Evolutionary conservation across 768 basidiomycete genomes (phyloP).

Genomic region (Neoboletus brunneissimus): DNA sequence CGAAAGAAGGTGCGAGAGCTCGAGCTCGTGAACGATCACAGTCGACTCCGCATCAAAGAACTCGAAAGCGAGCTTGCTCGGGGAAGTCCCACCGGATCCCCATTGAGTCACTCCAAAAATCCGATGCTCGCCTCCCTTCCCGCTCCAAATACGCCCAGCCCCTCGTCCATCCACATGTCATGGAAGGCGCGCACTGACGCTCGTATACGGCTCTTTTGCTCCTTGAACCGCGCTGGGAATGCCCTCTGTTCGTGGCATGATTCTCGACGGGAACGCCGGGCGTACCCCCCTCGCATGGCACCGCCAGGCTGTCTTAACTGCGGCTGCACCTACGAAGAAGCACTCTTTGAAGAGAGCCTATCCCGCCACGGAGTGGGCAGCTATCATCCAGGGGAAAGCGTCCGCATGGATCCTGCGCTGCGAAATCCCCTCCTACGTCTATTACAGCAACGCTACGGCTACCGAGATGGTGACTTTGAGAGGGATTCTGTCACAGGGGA

Average conservation of each 20-base stretch:
- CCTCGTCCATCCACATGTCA: constrained; percentile 45
- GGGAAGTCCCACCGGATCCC: constrained; percentile 25
- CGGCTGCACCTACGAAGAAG: constrained; percentile 81
- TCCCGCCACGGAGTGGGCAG: constrained; percentile 76
- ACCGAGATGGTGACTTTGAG: constrained; percentile 86
- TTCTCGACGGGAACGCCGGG: constrained; percentile 77
- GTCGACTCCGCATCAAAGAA: constrained; percentile 44
- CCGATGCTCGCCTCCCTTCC: constrained; percentile 15
- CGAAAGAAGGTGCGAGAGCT: constrained; percentile 60
- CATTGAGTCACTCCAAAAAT: constrained; percentile 18
- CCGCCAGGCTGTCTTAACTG: constrained; percentile 79
- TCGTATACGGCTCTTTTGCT: constrained; percentile 69
- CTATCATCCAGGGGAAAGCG: constrained; percentile 79
- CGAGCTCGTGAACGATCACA: constrained; percentile 56
- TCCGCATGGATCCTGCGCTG: constrained; percentile 86
- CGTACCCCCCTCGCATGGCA: constrained; percentile 75
- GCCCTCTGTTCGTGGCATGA: constrained; percentile 91
- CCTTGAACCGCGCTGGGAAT: constrained; percentile 83
- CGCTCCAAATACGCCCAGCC: constrained; percentile 33
- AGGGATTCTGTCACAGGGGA: constrained; percentile 58
- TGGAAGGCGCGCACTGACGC: constrained; percentile 77
- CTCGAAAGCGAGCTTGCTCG: constrained; percentile 46
- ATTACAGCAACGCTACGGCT: constrained; percentile 68
- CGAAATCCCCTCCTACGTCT: constrained; percentile 76
- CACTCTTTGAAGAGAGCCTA: constrained; percentile 83